phyloP scores from a whole-genome alignment of 139 green algal genomes.

The Chlorella sp. region DNA sequence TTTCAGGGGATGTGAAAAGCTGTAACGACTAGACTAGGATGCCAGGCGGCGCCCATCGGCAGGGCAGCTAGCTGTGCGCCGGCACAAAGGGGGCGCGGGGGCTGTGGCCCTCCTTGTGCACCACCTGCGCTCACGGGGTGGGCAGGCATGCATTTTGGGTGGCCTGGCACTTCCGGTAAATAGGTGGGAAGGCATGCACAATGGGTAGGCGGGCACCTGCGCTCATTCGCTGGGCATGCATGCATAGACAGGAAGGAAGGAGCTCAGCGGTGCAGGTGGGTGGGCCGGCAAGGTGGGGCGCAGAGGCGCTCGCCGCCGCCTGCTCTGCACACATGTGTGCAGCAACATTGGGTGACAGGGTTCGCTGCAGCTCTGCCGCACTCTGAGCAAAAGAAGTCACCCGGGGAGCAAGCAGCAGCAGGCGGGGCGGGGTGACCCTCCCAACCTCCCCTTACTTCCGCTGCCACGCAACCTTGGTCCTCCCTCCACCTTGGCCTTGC shows the following conservation, averaged over 20 bases:
- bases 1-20: too few relatives aligned
- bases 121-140: neutral
- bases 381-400: too few relatives aligned
- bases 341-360: neutral
- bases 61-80: neutral
- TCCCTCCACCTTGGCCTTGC: too few relatives aligned
- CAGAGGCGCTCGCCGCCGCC: too few relatives aligned
- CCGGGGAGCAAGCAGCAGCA: too few relatives aligned
- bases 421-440: too few relatives aligned
- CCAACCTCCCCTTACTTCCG: too few relatives aligned
- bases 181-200: neutral
- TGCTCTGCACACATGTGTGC: neutral
- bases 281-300: neutral
- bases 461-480: too few relatives aligned
- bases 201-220: neutral
- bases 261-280: neutral
- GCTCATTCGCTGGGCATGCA: neutral
- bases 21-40: too few relatives aligned
- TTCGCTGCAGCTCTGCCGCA: neutral
- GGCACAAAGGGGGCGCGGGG: neutral
- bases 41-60: too few relatives aligned
- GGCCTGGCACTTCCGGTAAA: neutral
- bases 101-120: conserved; percentile 1
- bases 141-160: neutral
- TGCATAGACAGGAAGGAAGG: too few relatives aligned